Base-by-base conservation (phyloP, 495 filamentous ascomycete species). In the Xylaria longipes region DNA sequence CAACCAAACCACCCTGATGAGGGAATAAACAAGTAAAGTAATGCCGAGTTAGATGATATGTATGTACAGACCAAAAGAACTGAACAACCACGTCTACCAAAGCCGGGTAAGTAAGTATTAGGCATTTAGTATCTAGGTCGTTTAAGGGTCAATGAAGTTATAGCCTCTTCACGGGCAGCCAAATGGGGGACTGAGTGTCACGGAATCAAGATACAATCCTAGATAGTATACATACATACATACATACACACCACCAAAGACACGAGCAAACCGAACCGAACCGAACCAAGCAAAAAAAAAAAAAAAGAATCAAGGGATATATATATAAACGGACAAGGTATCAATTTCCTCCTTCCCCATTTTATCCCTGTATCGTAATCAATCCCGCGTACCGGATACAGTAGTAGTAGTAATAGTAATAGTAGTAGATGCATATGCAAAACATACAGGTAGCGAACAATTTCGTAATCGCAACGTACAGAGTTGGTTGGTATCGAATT, bases 261-360 rank as follows among this genome's bases (percentile, higher is more conserved):
- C 11, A 0, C 11, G 12, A 54, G 50, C 25, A 50, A 25, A 25
- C 7, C 48, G n/a, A 37, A 8, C 35, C 8, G 35, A 8, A 37
- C 3, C 3, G 8, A 48, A 50, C 5, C n/a, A 25, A 11, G 3
- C 1, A 0, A 54, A 54, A 29, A 56, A 56, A 29, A 31, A 0
- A 22, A 56, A 56, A 60, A 60, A 2, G 3, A 5, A 37, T 22
- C 33, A 60, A 60, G 57, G 57, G 33, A 37, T 20, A 60, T 33
- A 60, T 35, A 60, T 33, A 60, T 35, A 60, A 60, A 37, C 57
- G 33, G 25, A 39, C 37, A 62, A 43, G 60, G 60, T 62, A 62
- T 62, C 60, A 62, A 43, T 39, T 41, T 27, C 12, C 37, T 48
- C 45, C 45, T 48, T 48, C 37, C n/a, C 60, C 37, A 15, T 43